Evolutionary conservation across 1,284 basidiomycete species (phyloP), one percentile per base, ranked within the genome.

Genomic region (Sporisorium scitamineum): DNA sequence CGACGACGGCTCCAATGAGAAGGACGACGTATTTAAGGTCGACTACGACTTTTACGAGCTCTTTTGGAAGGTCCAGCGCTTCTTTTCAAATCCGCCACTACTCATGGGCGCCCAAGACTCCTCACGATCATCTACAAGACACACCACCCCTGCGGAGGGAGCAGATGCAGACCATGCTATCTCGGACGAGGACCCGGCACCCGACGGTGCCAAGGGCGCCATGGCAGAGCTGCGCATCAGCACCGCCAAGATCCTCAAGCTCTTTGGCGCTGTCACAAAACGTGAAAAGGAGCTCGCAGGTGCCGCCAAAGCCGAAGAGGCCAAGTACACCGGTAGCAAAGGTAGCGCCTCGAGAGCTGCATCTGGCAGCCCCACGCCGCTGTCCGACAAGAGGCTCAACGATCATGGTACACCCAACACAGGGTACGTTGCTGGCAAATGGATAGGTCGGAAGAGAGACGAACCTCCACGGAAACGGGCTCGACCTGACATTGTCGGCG

Each of bases 41-140:
- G 58, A 56, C 29, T 44, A 64, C 29, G 60, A 70, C 22, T 80
- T 84, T 58, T 84, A 84, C 64, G 57, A 69, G 41, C 50, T 77
- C 24, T 84, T 84, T 52, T 84, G 83, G 83, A 70, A 65, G 34
- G 61, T 80, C 39, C 83, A 84, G 53, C 55, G 63, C 7, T 81
- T 76, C 69, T 84, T 84, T 37, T 62, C 81, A 24, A 78, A 83
- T 39, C 82, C 82, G 3, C 59, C 69, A 3, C 37, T 72, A 9
- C 74, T 84, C 6, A 78, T 83, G 75, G 63, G 62, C 5, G 62
- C 56, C 10, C 52, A 24, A 0, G 65, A 69, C 4, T 54, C 53
- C 3, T 71, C 65, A 13, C 41, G 62, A 0, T 62, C 66, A 16
- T 66, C 65, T 3, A 72, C 74, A 10, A 58, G 74, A 44, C 63